Evolutionary conservation across 306 rosid genomes (phyloP), one percentile per base, ranked within the genome.

Genomic region (Potentilla sterilis): DNA sequence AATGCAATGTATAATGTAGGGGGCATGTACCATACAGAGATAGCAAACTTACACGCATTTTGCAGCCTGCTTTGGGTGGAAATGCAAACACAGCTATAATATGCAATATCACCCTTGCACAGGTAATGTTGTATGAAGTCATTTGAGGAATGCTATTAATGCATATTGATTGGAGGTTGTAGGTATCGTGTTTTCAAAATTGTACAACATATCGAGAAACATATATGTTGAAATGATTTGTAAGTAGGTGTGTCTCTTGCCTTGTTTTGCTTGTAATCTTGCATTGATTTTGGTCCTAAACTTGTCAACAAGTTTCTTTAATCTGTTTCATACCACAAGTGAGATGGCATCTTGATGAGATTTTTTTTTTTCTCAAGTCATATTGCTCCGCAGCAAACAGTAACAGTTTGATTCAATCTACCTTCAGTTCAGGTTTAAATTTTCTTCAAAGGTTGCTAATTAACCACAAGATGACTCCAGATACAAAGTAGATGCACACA

Each of bases 11-110:
- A 61, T 77, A 41, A 46, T 85, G 87, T 86, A 95, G 98, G 84
- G 93, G 97, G 68, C 97, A 95, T 81, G 97, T 95, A 81, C 98
- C 98, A 9, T 92, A 92, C 81, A 93, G 98, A 77, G 98, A 95
- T 86, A 92, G 97, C 91, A 95, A 95, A 84, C 98, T 95, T 34
- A 95, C 98, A 12, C 92, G 97, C 72, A 92, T 95, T 73, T 83
- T 95, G 84, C 98, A 95, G 86, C 96, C 98, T 79, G 89, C 98
- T 79, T 82, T 95, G 18, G 97, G 98, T 72, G 98, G 98, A 83
- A 95, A 92, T 89, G 93, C 98, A 37, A 95, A 90, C 80, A 90
- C 98, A 41, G 97, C 97, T 79, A 95, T 95, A 69, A 95, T 95
- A 77, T 95, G 98, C 80, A 95, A 95, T 71, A 90, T 95, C 77